Conservation (phyloP, 1,284 basidiomycete species). For the Fomitopsis palustris region DNA sequence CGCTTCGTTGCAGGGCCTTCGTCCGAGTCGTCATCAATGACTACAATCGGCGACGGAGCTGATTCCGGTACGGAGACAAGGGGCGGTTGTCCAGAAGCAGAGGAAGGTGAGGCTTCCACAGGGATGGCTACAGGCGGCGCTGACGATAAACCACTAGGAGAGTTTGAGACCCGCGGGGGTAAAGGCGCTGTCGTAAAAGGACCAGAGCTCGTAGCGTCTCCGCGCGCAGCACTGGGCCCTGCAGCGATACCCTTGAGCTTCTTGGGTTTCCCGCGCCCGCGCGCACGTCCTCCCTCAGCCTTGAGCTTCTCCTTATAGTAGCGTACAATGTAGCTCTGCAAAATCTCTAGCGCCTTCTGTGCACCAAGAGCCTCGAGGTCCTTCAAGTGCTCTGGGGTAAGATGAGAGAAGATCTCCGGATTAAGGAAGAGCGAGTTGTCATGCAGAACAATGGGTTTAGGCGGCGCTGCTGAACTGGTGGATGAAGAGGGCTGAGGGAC, state of each 20-base stretch:
- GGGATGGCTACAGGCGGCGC: slow-evolving; percentile 18
- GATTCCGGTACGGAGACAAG: slow-evolving; percentile 33
- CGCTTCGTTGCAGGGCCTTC: slow-evolving; percentile 53
- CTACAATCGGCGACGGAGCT: slow-evolving; percentile 37
- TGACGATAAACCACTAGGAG: neutral
- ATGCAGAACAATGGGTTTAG: slow-evolving; percentile 78
- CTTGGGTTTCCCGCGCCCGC: slow-evolving; percentile 34
- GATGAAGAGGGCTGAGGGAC: slow-evolving; percentile 21
- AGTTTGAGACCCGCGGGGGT: slow-evolving; percentile 19
- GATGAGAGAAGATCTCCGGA: slow-evolving; percentile 79
- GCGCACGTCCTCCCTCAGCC: slow-evolving; percentile 40
- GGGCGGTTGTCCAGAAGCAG: neutral
- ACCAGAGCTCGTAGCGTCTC: slow-evolving; percentile 17
- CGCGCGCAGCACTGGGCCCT: slow-evolving; percentile 6
- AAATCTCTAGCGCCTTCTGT: slow-evolving; percentile 75
- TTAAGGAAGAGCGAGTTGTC: slow-evolving; percentile 83
- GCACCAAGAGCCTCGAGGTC: slow-evolving; percentile 81
- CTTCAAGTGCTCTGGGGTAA: slow-evolving; percentile 69
- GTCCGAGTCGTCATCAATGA: slow-evolving; percentile 52
- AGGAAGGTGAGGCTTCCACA: slow-evolving; percentile 20
- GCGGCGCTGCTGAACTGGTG: slow-evolving; percentile 33
- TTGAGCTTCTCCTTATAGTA: slow-evolving; percentile 78
- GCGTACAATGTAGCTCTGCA: slow-evolving; percentile 83
- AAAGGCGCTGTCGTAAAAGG: slow-evolving; percentile 40
- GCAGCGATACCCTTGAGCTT: slow-evolving; percentile 11